Conservation (phyloP, 106 monocot species). For the Dendrobium chrysotoxum region DNA sequence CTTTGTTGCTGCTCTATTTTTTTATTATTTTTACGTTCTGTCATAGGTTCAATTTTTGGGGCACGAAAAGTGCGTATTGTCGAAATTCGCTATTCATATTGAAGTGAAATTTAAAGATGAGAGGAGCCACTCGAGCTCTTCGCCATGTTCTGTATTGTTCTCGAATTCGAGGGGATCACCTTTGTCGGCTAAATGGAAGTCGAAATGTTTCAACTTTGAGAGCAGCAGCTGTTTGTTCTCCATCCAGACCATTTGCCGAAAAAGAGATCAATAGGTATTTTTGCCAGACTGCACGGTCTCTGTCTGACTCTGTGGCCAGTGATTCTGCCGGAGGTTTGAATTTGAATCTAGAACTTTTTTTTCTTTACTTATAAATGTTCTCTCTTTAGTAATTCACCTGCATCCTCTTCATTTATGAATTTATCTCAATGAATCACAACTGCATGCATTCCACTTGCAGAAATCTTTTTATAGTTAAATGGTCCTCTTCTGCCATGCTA, state of each 20-base stretch:
- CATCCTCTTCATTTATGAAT: not conserved
- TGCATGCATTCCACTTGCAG: not conserved
- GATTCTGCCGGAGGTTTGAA: slow-evolving; percentile 25
- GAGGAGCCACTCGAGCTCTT: slow-evolving; percentile 21
- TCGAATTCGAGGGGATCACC: not conserved
- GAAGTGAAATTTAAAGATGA: slow-evolving; percentile 21
- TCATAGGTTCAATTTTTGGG: not conserved
- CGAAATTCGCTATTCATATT: not conserved
- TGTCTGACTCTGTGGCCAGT: slow-evolving; percentile 7
- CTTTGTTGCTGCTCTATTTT: not conserved
- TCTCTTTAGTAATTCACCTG: not conserved
- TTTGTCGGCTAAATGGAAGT: not conserved
- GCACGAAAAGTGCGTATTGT: not conserved
- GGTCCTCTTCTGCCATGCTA: not conserved
- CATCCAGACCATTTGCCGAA: not conserved
- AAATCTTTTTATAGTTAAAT: not conserved
- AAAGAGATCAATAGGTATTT: slow-evolving; percentile 12
- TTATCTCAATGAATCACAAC: not conserved
- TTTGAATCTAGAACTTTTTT: not conserved
- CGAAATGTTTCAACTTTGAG: slow-evolving; percentile 8
- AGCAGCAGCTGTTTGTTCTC: slow-evolving; percentile 7
- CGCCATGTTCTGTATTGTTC: slow-evolving; percentile 15
- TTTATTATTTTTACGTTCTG: not conserved
- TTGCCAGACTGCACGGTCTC: slow-evolving; percentile 3
- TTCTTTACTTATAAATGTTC: not conserved